Percentiles rank a stretch among this genome's conserved stretches.
Conservation (phyloP, 805 yeast species). For the Candida arabinofermentans region DNA sequence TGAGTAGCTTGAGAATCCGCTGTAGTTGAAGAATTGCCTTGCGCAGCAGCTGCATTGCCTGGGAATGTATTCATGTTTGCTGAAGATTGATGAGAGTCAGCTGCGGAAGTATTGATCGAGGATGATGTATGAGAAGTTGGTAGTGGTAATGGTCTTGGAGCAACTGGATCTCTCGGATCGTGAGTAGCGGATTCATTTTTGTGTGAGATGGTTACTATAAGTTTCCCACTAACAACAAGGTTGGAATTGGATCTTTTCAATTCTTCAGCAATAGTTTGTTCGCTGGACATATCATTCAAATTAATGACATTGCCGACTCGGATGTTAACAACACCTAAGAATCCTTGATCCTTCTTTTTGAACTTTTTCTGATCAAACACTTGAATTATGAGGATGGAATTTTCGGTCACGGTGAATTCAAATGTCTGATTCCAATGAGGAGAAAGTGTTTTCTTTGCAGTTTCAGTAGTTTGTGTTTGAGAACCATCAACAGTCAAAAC, state of each 20-base stretch:
- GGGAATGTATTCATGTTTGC: slow-evolving; percentile 18
- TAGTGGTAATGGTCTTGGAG: slow-evolving; percentile 6
- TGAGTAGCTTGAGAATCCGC: slow-evolving; percentile 26
- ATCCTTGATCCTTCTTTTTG: slow-evolving; percentile 98
- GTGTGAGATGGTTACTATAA: slow-evolving; percentile 71
- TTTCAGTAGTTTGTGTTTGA: slow-evolving; percentile 91
- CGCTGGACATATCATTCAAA: slow-evolving; percentile 43
- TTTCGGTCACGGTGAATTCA: slow-evolving; percentile 69
- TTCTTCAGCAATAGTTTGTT: slow-evolving; percentile 90
- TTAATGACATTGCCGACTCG: slow-evolving; percentile 87
- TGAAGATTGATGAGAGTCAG: slow-evolving; percentile 7
- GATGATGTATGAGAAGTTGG: slow-evolving; percentile 7
- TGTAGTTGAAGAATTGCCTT: slow-evolving; percentile 18
- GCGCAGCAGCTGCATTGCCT: slow-evolving; percentile 25
- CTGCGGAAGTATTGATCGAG: slow-evolving; percentile 8
- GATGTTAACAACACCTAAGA: slow-evolving; percentile 91
- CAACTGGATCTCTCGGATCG: slow-evolving; percentile 28
- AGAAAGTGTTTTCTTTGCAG: slow-evolving; percentile 88
- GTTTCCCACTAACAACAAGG: slow-evolving; percentile 88
- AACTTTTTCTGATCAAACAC: slow-evolving; percentile 96
- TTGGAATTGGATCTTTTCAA: slow-evolving; percentile 89
- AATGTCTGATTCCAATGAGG: slow-evolving; percentile 98
- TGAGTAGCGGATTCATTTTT: slow-evolving; percentile 18
- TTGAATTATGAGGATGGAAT: slow-evolving; percentile 84
- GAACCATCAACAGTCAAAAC: slow-evolving; percentile 96